Conservation (phyloP, 2,329 filamentous ascomycete species). For the Penicillium sp. region DNA sequence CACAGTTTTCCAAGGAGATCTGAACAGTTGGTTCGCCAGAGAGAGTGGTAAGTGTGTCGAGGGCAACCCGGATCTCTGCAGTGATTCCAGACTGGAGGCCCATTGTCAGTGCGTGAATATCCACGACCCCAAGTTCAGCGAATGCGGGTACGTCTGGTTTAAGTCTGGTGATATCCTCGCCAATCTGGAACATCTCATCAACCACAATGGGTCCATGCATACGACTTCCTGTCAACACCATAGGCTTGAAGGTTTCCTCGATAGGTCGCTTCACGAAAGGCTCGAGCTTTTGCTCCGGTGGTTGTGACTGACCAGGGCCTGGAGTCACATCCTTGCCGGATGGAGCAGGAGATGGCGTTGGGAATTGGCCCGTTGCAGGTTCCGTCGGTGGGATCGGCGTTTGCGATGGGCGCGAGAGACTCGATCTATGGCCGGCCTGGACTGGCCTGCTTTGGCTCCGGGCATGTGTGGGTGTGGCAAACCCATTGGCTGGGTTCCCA, state of each 20-base stretch:
- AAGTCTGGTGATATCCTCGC: constrained; percentile 65
- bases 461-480: constrained; percentile 38
- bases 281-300: constrained; percentile 33
- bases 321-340: constrained; percentile 28
- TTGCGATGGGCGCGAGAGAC: constrained; percentile 37
- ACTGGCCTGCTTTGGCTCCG: constrained; percentile 35
- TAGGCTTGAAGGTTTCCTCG: constrained; percentile 49
- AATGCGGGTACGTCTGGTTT: constrained; percentile 75
- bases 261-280: constrained; percentile 41
- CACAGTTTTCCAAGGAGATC: constrained; percentile 73
- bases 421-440: constrained; percentile 31
- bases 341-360: constrained; percentile 31
- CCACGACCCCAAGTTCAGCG: constrained; percentile 80
- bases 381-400: constrained; percentile 33
- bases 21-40: constrained; percentile 64
- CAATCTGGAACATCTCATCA: constrained; percentile 63
- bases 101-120: constrained; percentile 85
- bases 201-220: constrained; percentile 74
- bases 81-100: constrained; percentile 88
- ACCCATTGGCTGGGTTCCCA: constrained; percentile 40
- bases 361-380: constrained; percentile 27
- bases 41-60: constrained; percentile 78
- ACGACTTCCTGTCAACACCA: constrained; percentile 50
- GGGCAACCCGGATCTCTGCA: constrained; percentile 81
- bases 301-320: constrained; percentile 31